Base-by-base conservation (phyloP, 129 eudicot genomes). In the Pittosporum tobira region DNA sequence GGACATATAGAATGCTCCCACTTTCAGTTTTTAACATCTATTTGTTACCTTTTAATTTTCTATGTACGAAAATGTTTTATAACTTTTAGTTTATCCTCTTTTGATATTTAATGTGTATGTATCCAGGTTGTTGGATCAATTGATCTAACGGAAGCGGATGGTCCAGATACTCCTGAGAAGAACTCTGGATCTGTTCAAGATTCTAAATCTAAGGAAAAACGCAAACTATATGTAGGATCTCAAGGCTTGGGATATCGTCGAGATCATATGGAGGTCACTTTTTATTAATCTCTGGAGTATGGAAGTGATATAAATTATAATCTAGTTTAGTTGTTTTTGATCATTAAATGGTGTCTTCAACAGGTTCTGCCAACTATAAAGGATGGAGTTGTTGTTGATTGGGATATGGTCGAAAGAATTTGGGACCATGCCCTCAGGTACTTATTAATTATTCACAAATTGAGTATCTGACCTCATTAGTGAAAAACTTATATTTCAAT, bases 341-440 rank as follows among this genome's bases (percentile, higher is more conserved):
- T 54, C 48, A 10, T 15, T 15, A 54, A 56, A 16, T 4, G 5
- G 1, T 2, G 48, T 20, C 47, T 65, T 29, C 20, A 50, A 55
- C 75, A 90, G 98, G 95, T 90, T 36, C 58, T 91, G 45, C 77
- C 99, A 62, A 81, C 96, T 12, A 68, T 91, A 29, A 91, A 87
- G 77, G 96, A 91, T 76, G 99, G 99, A 55, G 69, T 74, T 67
- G 94, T 91, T 70, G 82, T 69, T 30, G 96, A 91, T 62, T 91
- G 99, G 99, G 99, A 91, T 58, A 83, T 83, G 62, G 88, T 79
- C 51, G 99, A 91, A 69, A 81, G 72, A 84, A 84, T 91, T 61
- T 91, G 99, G 99, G 99, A 91, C 72, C 99, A 91, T 68, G 90
- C 99, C 61, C 81, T 87, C 50, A 83, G 89, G 99, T 91, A 73